These are phyloP conservation scores for Alternaria gaisen DNA, from an alignment of 2,329 filamentous ascomycete species.

Conservation along the genomic window DNA sequence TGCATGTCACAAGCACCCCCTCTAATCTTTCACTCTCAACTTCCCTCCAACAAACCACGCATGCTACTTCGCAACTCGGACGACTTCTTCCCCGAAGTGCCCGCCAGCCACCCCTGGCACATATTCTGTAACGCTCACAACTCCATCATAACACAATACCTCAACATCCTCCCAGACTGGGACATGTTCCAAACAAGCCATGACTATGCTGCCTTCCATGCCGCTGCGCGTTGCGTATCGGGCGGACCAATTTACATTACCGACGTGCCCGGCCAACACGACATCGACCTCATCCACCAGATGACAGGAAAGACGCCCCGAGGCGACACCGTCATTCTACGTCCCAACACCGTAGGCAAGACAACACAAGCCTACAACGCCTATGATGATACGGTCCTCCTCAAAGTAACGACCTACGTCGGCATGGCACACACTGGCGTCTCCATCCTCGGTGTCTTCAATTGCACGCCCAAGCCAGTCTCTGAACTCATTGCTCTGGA, in stretches of 20 bases:
- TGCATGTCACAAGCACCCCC: slow-evolving; percentile 95
- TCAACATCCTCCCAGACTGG: slow-evolving; percentile 89
- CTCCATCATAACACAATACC: slow-evolving; percentile 78
- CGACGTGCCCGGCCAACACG: slow-evolving; percentile 83
- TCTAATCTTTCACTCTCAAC: slow-evolving; percentile 83
- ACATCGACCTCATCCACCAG: slow-evolving; percentile 76
- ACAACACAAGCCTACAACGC: slow-evolving; percentile 76
- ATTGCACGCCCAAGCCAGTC: slow-evolving; percentile 70
- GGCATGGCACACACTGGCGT: slow-evolving; percentile 73
- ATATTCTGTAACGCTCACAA: slow-evolving; percentile 95
- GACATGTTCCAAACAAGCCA: slow-evolving; percentile 77
- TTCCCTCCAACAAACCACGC: slow-evolving; percentile 77
- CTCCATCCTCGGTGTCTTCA: slow-evolving; percentile 85
- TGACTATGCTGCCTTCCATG: slow-evolving; percentile 82
- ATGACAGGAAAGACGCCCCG: slow-evolving; percentile 79
- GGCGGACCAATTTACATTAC: slow-evolving; percentile 96
- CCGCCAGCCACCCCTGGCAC: slow-evolving; percentile 89
- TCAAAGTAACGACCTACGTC: slow-evolving; percentile 83
- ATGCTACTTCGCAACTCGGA: slow-evolving; percentile 85
- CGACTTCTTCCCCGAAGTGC: slow-evolving; percentile 88
- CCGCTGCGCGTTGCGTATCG: slow-evolving; percentile 85
- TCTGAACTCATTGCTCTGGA: slow-evolving; percentile 75
- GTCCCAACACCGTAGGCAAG: slow-evolving; percentile 78
- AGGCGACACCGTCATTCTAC: slow-evolving; percentile 80
- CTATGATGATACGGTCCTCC: slow-evolving; percentile 75